phyloP scores from a whole-genome alignment of 768 basidiomycete species.

The Fistulinella prunicolor region DNA sequence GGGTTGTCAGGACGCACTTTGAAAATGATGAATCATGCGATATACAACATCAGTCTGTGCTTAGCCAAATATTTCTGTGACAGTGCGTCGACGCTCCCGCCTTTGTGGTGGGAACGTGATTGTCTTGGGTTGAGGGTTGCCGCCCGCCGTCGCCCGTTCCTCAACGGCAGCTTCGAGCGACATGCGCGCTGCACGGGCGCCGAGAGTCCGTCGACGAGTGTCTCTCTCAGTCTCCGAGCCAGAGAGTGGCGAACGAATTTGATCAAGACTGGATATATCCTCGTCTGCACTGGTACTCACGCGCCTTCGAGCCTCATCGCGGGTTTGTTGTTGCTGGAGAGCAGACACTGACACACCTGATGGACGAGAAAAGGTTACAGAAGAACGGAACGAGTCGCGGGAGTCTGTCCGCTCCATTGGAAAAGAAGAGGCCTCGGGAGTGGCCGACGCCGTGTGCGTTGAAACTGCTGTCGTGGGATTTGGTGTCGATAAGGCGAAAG shows the following conservation, averaged over 20 bases:
- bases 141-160: conserved; percentile 28
- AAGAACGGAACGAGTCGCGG: conserved; percentile 41
- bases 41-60: conserved; percentile 3
- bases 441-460: conserved; percentile 57
- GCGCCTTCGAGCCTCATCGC: conserved; percentile 37
- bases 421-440: conserved; percentile 32
- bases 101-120: conserved; percentile 31
- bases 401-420: conserved; percentile 48
- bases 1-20: conserved; percentile 13
- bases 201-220: conserved; percentile 39
- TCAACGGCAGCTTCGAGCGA: conserved; percentile 41
- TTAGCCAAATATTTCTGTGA: conserved; percentile 47
- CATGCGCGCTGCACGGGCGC: conserved; percentile 40
- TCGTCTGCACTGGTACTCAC: conserved; percentile 26
- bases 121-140: conserved; percentile 37
- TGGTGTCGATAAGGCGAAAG: conserved; percentile 51
- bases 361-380: conserved; percentile 66
- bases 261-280: conserved; percentile 21
- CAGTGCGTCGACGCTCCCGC: conserved; percentile 46
- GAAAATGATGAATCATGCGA: conserved; percentile 10
- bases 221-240: conserved; percentile 52
- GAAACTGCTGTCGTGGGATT: conserved; percentile 68
- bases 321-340: conserved; percentile 51
- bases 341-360: conserved; percentile 52
- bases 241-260: conserved; percentile 34